Conservation (phyloP, 2,329 filamentous ascomycete genomes). For the Fusarium clavum region DNA sequence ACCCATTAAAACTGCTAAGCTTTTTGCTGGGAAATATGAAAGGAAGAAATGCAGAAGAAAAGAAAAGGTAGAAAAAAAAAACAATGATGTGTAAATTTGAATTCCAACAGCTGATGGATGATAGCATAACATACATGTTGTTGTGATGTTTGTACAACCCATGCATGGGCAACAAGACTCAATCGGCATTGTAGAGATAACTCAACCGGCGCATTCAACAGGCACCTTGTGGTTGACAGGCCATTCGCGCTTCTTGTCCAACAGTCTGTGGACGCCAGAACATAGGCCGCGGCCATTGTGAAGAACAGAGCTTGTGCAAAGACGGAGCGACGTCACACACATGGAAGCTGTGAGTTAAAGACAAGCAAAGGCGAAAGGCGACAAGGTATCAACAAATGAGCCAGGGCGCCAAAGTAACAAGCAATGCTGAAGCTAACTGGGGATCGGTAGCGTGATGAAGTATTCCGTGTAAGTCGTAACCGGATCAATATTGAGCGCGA, state of each 20-base stretch:
- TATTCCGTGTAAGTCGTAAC: slow-evolving; percentile 36
- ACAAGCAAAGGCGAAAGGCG: slow-evolving; percentile 19
- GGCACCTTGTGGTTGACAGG: slow-evolving; percentile 51
- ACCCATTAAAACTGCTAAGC: slow-evolving; percentile 36
- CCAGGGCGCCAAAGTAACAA: slow-evolving; percentile 17
- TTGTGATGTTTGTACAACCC: slow-evolving; percentile 45
- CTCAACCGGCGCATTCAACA: slow-evolving; percentile 47
- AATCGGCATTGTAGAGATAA: slow-evolving; percentile 43
- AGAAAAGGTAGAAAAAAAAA: background rate
- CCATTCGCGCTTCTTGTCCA: slow-evolving; percentile 57
- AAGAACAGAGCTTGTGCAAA: slow-evolving; percentile 59
- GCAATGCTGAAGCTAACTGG: slow-evolving; percentile 16
- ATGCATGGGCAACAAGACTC: slow-evolving; percentile 51
- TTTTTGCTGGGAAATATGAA: slow-evolving; percentile 19
- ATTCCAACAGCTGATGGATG: background rate
- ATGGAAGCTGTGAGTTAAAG: slow-evolving; percentile 60
- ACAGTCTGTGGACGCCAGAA: slow-evolving; percentile 58
- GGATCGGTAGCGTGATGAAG: slow-evolving; percentile 14
- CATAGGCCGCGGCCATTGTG: slow-evolving; percentile 67
- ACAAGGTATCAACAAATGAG: slow-evolving; percentile 24
- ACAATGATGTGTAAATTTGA: slow-evolving; percentile 10
- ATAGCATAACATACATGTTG: slow-evolving; percentile 36
- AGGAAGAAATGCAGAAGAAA: background rate
- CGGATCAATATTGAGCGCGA: slow-evolving; percentile 22
- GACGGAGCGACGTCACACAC: slow-evolving; percentile 59